A percentile compares a stretch with the other conserved stretches of the same genome.
Conservation (phyloP, 1,284 basidiomycete genomes). For the Sanghuangporus baumii region DNA sequence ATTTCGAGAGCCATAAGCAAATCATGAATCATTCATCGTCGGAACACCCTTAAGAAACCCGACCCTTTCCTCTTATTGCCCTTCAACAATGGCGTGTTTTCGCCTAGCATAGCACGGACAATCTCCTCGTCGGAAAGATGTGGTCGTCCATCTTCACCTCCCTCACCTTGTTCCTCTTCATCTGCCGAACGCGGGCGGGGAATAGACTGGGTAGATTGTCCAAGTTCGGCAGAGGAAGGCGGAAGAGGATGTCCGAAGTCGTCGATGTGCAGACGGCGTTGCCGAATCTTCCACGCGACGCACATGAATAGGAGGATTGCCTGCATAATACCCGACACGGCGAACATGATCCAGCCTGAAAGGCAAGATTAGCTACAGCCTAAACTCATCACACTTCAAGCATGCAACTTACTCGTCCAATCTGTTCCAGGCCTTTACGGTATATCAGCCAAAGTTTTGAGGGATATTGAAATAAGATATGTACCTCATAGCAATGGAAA, state of each 20-base stretch:
- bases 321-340: conserved; percentile 86
- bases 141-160: neutral
- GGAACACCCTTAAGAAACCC: neutral
- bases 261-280: conserved; percentile 75
- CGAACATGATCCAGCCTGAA: conserved; percentile 78
- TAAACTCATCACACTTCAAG: conserved; percentile 3
- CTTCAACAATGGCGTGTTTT: conserved; percentile 12
- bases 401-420: conserved; percentile 66
- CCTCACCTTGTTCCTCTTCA: neutral
- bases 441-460: neutral
- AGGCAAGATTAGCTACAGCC: conserved; percentile 8
- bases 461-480: conserved; percentile 23
- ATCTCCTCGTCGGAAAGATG: conserved; percentile 9
- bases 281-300: conserved; percentile 72
- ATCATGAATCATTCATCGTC: neutral
- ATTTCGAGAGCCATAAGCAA: neutral
- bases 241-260: conserved; percentile 79
- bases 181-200: neutral
- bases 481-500: conserved; percentile 73
- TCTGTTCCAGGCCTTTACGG: conserved; percentile 64
- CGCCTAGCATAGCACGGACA: conserved; percentile 15
- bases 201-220: neutral
- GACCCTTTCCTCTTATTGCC: neutral
- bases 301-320: conserved; percentile 78
- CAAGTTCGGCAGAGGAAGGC: neutral